A percentile compares a stretch with the other conserved stretches of the same genome.
These are phyloP conservation scores for Thelonectria rubi DNA, from an alignment of 2,329 filamentous ascomycete species.

Conservation along the genomic window DNA sequence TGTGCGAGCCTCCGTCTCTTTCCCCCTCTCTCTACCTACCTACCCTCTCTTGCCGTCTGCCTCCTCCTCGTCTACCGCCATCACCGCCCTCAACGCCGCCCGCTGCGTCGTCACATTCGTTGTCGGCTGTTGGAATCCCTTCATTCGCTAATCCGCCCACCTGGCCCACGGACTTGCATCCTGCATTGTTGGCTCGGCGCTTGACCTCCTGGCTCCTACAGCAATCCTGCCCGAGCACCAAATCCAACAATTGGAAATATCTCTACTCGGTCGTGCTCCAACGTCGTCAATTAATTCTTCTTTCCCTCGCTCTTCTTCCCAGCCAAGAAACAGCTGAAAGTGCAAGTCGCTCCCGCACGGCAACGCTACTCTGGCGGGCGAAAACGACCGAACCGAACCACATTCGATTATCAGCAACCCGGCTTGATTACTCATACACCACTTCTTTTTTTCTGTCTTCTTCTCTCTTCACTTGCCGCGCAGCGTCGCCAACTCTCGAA, in stretches of 20 bases:
- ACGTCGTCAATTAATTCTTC: constrained; percentile 1
- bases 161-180: constrained; percentile 43
- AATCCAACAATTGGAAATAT: constrained; percentile 23
- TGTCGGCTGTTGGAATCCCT: constrained; percentile 41
- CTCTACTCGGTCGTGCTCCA: constrained; percentile 15
- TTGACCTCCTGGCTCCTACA: constrained; percentile 29
- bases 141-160: constrained; percentile 39
- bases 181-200: constrained; percentile 41
- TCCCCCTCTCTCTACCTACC: constrained; percentile 9
- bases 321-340: not conserved
- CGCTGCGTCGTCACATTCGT: constrained; percentile 41
- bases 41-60: constrained; percentile 8
- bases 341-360: not conserved
- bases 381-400: constrained; percentile 36
- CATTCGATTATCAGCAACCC: constrained; percentile 27
- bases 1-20: constrained; percentile 22
- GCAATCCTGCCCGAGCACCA: not conserved
- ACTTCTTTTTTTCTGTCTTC: not conserved
- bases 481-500: constrained; percentile 9
- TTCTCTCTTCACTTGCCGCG: constrained; percentile 1
- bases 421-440: constrained; percentile 15
- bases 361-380: constrained; percentile 24
- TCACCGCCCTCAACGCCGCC: constrained; percentile 35
- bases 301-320: not conserved
- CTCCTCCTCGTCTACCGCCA: constrained; percentile 17